Evolutionary conservation across 2,329 filamentous ascomycete species (phyloP).

Genomic region (Plenodomus lindquistii): DNA sequence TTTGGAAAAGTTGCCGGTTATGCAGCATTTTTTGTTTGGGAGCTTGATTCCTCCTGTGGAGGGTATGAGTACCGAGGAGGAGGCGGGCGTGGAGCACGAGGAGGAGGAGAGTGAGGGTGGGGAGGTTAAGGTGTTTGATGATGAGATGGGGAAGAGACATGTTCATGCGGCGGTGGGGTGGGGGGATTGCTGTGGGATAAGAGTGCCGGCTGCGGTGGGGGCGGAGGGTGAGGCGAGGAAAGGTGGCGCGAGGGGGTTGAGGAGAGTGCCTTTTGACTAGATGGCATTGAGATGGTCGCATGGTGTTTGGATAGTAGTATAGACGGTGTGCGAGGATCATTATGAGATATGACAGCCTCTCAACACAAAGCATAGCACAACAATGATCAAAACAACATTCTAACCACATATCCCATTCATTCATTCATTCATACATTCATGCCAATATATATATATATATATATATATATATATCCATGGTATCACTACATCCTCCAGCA

Average conservation of each 20-base stretch:
- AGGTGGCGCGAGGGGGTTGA: slow-evolving; percentile 61
- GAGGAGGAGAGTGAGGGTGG: slow-evolving; percentile 49
- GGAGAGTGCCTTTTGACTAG: slow-evolving; percentile 81
- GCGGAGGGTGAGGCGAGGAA: slow-evolving; percentile 89
- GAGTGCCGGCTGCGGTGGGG: slow-evolving; percentile 91
- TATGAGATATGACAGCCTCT: background rate
- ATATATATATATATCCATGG: background rate
- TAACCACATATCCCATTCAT: background rate
- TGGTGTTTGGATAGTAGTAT: background rate
- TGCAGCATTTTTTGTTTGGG: slow-evolving; percentile 98
- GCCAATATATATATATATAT: too few relatives aligned
- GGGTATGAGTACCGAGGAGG: slow-evolving; percentile 72
- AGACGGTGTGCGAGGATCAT: background rate
- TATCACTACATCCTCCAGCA: background rate
- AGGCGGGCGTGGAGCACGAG: slow-evolving; percentile 51
- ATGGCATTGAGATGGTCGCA: background rate
- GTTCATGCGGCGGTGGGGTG: slow-evolving; percentile 71
- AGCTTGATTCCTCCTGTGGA: slow-evolving; percentile 77
- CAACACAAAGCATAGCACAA: too few relatives aligned
- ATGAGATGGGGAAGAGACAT: slow-evolving; percentile 69
- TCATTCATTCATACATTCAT: background rate
- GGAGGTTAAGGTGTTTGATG: slow-evolving; percentile 62
- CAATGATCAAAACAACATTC: background rate
- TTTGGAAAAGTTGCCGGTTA: slow-evolving; percentile 88
- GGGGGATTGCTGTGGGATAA: slow-evolving; percentile 98